A percentile compares a stretch with the other conserved stretches of the same genome.
Conservation (phyloP, 2,329 filamentous ascomycete species). For the Xylogone sp. region DNA sequence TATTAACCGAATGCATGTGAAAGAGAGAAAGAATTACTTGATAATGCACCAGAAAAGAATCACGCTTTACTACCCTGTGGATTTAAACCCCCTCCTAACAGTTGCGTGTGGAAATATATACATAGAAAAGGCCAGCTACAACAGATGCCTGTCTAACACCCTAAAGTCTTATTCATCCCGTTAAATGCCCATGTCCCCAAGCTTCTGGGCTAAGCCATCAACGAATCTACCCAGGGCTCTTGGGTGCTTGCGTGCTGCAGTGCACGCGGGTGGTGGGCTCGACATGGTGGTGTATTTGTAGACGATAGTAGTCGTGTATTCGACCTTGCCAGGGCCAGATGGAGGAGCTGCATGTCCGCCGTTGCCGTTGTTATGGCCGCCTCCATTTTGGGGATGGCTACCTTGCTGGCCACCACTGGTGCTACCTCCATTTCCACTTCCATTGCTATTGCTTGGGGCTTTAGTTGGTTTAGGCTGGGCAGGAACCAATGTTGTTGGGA, state of each 20-base stretch:
- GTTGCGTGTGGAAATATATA: too few species aligned
- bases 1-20: too few species aligned
- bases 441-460: too few species aligned
- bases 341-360: not conserved
- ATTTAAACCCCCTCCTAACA: not conserved
- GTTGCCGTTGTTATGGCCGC: too few species aligned
- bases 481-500: too few species aligned
- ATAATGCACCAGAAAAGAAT: not conserved
- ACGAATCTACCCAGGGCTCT: not conserved
- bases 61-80: not conserved
- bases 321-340: not conserved
- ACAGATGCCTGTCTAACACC: not conserved
- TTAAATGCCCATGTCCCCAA: not conserved
- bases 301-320: not conserved
- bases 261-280: not conserved
- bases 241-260: not conserved
- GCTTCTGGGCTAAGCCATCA: not conserved
- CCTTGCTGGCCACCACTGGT: too few species aligned
- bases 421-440: too few species aligned
- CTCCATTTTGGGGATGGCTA: too few species aligned
- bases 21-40: too few species aligned
- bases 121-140: not conserved
- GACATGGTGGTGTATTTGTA: not conserved
- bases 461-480: too few species aligned
- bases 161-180: too few species aligned